Conservation (phyloP, 2,329 filamentous ascomycete species). For the Dothidotthia symphoricarpi region DNA sequence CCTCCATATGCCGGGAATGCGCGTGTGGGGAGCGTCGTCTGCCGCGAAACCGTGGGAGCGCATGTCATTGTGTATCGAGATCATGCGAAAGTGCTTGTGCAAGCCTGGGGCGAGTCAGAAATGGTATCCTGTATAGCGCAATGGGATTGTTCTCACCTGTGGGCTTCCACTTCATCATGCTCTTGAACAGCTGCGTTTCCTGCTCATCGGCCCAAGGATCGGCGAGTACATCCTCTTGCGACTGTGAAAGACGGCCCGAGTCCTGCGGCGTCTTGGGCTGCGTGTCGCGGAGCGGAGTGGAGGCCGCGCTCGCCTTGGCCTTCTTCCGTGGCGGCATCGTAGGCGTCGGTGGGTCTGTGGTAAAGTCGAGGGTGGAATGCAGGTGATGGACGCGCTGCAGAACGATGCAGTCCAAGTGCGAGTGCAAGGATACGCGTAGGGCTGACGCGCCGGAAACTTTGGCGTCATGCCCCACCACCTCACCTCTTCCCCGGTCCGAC, state of each 20-base stretch:
- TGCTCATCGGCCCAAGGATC: slow-evolving; percentile 96
- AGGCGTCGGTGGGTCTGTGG: background rate
- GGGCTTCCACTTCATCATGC: slow-evolving; percentile 93
- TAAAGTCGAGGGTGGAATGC: slow-evolving; percentile 1
- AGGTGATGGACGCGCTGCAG: slow-evolving; percentile 10
- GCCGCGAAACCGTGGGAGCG: slow-evolving; percentile 64
- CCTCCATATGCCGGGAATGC: slow-evolving; percentile 86
- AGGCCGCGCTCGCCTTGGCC: slow-evolving; percentile 56
- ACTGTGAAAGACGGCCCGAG: slow-evolving; percentile 40
- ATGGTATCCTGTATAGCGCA: background rate
- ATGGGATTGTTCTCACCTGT: slow-evolving; percentile 56
- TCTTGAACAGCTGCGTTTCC: slow-evolving; percentile 87
- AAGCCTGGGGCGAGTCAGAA: slow-evolving; percentile 46
- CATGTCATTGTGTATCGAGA: slow-evolving; percentile 39
- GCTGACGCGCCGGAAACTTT: slow-evolving; percentile 27
- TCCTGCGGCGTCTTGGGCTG: slow-evolving; percentile 44
- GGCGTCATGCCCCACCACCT: slow-evolving; percentile 33
- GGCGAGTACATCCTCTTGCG: slow-evolving; percentile 59
- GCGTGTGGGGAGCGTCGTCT: slow-evolving; percentile 71
- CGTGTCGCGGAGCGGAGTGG: slow-evolving; percentile 51
- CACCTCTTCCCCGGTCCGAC: slow-evolving; percentile 5
- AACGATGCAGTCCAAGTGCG: slow-evolving; percentile 5
- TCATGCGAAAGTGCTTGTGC: slow-evolving; percentile 59
- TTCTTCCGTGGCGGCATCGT: slow-evolving; percentile 71
- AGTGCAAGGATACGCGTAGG: slow-evolving; percentile 22